Evolutionary conservation across 176 grass and related monocot species (phyloP).

Genomic region (Cenchrus fungigraminus): DNA sequence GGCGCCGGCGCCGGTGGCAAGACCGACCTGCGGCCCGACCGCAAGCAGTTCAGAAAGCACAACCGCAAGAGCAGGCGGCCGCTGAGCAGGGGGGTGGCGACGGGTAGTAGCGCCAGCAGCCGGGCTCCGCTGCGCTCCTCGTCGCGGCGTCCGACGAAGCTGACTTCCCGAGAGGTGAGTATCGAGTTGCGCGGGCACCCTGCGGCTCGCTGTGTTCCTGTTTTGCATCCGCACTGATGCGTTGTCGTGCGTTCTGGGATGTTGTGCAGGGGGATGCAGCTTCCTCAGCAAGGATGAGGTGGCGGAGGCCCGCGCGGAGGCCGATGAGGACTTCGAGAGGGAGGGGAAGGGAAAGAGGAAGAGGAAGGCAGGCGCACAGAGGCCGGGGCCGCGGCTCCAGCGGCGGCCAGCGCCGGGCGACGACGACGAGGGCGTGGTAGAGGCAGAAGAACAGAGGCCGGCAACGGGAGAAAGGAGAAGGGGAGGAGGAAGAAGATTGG

Average conservation of each 20-base stretch:
- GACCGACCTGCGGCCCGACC: constrained; percentile 37
- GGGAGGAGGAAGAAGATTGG: too few species aligned
- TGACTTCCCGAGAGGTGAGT: constrained; percentile 84
- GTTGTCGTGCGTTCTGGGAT: background rate
- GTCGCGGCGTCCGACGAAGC: constrained; percentile 57
- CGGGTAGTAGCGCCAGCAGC: background rate
- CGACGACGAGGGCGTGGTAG: too few species aligned
- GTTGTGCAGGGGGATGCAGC: constrained; percentile 67
- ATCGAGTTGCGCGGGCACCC: background rate
- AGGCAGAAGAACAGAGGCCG: too few species aligned
- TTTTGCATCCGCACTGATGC: background rate
- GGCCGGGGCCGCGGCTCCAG: too few species aligned
- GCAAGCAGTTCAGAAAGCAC: constrained; percentile 57
- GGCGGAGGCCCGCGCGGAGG: constrained; percentile 80
- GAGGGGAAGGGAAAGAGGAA: constrained; percentile 52
- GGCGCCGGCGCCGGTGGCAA: constrained; percentile 18
- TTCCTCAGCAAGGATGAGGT: constrained; percentile 71
- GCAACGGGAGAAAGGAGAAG: too few species aligned
- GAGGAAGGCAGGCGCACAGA: constrained; percentile 10
- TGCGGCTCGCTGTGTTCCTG: background rate
- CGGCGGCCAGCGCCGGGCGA: too few species aligned
- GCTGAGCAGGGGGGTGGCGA: constrained; percentile 24
- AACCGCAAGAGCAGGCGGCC: constrained; percentile 42
- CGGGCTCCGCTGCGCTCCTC: constrained; percentile 51
- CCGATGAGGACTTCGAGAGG: constrained; percentile 72